Base-by-base conservation (phyloP, 805 yeast genomes). In the Candida vartiovaarae region DNA sequence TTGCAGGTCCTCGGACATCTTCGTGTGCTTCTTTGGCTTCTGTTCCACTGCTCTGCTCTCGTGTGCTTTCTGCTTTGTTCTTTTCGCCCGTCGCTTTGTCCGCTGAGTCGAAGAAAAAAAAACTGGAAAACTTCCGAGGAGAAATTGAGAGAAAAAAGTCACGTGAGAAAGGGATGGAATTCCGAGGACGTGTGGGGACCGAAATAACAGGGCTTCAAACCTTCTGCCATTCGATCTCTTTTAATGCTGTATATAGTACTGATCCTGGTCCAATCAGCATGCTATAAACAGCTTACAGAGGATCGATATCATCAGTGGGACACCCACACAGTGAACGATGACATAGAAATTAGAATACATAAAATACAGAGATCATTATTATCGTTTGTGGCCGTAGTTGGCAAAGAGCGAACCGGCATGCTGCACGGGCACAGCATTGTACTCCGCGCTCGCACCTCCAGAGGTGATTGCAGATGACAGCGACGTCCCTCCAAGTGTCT, bases 1-100 rank as follows among this genome's bases (percentile, higher is more conserved):
- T 64, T 87, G 89, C 57, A 87, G 73, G 69, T 87, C 90, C 63
- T 74, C 84, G 50, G 88, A 77, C 90, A 83, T 82, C 42, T 36
- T 59, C 53, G 25, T n/a, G 31, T 9, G 6, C 25, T 20, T 35
- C 15, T 35, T 35, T 20, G 26, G 5, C 23, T 36, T 28, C 36
- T 20, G 11, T 36, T 8, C 34, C 34, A 6, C 24, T 33, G 25
- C 24, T 33, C 8, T 8, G 24, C 7, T n/a, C 32, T 26, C 20
- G 30, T 11, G 20, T 15, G 8, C 6, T 29, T 23, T 28, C 15
- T 24, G 32, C 27, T 36, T 7, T 6, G 24, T 7, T 32, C 15
- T 15, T 15, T n/a, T 15, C 20, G 20, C 20, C 20, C 20, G 20
- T 7, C 20, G 24, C 36, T 33, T 33, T 33, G n/a, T n/a, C 25